A percentile compares a stretch with the other conserved stretches of the same genome.
These are phyloP conservation scores for Neurospora sp. DNA, from an alignment of 495 filamentous ascomycete genomes.

Conservation along the genomic window DNA sequence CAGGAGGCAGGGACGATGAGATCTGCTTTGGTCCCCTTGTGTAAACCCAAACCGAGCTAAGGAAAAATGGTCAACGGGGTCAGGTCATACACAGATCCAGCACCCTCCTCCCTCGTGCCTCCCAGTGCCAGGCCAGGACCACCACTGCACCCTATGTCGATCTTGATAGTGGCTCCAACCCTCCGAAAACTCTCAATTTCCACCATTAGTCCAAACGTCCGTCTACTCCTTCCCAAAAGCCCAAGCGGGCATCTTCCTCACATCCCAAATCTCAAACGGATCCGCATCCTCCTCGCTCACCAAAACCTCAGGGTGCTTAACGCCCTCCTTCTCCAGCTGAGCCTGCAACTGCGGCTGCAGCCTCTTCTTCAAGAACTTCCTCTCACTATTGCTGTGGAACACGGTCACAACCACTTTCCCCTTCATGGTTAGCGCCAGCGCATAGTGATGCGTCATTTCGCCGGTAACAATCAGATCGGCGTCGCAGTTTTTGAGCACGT, in stretches of 20 bases:
- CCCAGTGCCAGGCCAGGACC: not conserved
- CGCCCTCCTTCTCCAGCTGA: conserved; percentile 40
- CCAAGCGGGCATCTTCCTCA: conserved; percentile 11
- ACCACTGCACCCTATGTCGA: not conserved
- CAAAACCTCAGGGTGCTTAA: conserved; percentile 44
- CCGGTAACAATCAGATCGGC: conserved; percentile 82
- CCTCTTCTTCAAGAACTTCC: conserved; percentile 63
- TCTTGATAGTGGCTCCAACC: not conserved
- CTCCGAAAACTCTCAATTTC: not conserved
- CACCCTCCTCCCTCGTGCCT: not conserved
- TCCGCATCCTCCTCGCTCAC: conserved; percentile 76
- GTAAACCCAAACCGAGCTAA: not conserved
- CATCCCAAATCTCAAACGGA: conserved; percentile 41
- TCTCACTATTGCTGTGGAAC: conserved; percentile 86
- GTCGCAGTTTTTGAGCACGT: conserved; percentile 56
- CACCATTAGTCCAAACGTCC: not conserved
- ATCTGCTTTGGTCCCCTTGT: not conserved
- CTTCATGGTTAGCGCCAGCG: conserved; percentile 74
- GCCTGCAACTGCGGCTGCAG: conserved; percentile 55
- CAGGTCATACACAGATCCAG: not conserved
- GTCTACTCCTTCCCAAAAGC: conserved; percentile 2
- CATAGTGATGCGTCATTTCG: conserved; percentile 87
- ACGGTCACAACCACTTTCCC: conserved; percentile 77
- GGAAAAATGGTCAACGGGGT: not conserved
- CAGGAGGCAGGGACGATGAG: not conserved